A percentile compares a stretch with the other conserved stretches of the same genome.
Conservation (phyloP, 306 rosid species). For the Trifolium repens region DNA sequence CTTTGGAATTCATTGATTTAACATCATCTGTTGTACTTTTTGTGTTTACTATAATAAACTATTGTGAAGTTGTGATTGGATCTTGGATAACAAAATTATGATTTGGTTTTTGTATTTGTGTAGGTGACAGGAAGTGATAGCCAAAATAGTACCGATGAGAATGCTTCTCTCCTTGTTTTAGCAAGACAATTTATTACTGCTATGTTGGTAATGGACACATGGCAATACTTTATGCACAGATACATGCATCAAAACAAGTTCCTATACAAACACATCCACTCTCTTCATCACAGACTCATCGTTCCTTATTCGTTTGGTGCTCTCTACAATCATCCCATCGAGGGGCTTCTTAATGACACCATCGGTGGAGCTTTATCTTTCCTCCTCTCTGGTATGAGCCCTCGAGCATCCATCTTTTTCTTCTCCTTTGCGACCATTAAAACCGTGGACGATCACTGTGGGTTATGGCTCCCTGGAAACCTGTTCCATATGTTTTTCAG, state of each 20-base stretch:
- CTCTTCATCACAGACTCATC: constrained; percentile 88
- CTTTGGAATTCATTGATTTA: not conserved
- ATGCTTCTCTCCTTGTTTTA: constrained; percentile 53
- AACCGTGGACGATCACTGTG: constrained; percentile 96
- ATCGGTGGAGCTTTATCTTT: constrained; percentile 92
- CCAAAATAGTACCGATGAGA: constrained; percentile 42
- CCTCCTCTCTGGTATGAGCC: constrained; percentile 87
- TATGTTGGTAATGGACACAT: constrained; percentile 90
- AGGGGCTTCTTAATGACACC: constrained; percentile 95
- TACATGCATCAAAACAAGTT: constrained; percentile 97
- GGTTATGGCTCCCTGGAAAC: constrained; percentile 90
- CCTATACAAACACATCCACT: constrained; percentile 89
- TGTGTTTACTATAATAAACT: not conserved
- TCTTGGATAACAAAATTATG: constrained; percentile 31
- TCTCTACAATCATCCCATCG: constrained; percentile 91
- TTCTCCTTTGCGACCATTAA: constrained; percentile 96
- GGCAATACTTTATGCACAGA: constrained; percentile 98
- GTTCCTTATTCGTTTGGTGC: constrained; percentile 96
- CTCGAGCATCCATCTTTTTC: constrained; percentile 88
- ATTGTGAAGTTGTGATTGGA: constrained; percentile 30
- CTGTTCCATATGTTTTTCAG: constrained; percentile 74
- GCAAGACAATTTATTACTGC: constrained; percentile 79
- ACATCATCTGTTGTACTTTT: not conserved
- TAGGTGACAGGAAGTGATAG: constrained; percentile 75
- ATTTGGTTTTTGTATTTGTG: constrained; percentile 33